phyloP scores from a whole-genome alignment of 495 filamentous ascomycete genomes.

The Achaetomiella virescens region DNA sequence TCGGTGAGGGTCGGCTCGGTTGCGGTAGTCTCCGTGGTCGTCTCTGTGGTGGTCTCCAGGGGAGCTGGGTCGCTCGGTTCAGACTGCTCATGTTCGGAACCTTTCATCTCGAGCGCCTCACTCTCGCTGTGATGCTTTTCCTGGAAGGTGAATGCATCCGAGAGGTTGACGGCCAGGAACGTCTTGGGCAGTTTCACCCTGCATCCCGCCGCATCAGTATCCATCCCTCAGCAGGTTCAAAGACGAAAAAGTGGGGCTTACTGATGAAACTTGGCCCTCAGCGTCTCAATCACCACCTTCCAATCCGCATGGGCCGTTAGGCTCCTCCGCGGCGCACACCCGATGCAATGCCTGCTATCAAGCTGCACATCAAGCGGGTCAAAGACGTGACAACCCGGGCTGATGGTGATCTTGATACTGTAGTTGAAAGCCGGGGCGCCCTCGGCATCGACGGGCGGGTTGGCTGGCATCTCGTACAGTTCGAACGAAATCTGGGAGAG shows the following conservation, averaged over 20 bases:
- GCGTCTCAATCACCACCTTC: constrained; percentile 90
- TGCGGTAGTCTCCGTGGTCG: not conserved
- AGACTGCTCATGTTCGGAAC: not conserved
- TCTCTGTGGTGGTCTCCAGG: not conserved
- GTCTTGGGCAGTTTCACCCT: constrained; percentile 92
- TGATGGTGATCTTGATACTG: constrained; percentile 91
- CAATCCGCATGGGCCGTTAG: constrained; percentile 90
- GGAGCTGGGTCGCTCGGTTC: not conserved
- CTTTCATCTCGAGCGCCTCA: constrained; percentile 9
- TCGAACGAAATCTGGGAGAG: constrained; percentile 97
- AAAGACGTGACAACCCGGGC: constrained; percentile 90
- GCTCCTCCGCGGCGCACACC: constrained; percentile 80
- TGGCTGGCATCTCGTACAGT: constrained; percentile 87
- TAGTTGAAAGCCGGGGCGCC: constrained; percentile 64
- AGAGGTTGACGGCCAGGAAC: constrained; percentile 88
- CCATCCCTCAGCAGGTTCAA: not conserved
- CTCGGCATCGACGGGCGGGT: constrained; percentile 41
- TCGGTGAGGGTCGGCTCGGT: too few species aligned
- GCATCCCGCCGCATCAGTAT: constrained; percentile 6
- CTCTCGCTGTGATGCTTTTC: constrained; percentile 30
- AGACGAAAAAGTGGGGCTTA: constrained; percentile 41
- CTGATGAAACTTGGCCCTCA: constrained; percentile 91
- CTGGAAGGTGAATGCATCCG: constrained; percentile 57
- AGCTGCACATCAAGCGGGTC: constrained; percentile 94
- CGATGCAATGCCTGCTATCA: constrained; percentile 90